Evolutionary conservation across 257 asterid genomes (phyloP).

Genomic region (Przewalskia tangutica): DNA sequence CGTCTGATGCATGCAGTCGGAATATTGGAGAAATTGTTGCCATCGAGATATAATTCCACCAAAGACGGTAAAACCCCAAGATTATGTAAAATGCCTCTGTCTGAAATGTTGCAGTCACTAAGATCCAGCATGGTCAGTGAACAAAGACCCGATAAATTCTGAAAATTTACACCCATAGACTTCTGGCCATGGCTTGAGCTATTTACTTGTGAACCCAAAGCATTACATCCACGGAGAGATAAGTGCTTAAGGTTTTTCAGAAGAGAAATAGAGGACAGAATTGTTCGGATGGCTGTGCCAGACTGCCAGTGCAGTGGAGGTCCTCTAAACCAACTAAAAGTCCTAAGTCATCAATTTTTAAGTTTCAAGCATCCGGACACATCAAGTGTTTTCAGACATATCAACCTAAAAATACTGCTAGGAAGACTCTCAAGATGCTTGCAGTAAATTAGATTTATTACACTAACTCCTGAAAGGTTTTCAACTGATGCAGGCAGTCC

Average conservation of each 20-base stretch:
- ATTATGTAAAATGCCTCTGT: neutral
- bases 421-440: neutral
- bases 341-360: neutral
- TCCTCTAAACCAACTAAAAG: neutral
- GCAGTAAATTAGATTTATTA: neutral
- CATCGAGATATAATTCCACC: neutral
- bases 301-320: neutral
- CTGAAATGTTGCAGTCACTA: slow-evolving; percentile 1
- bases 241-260: slow-evolving; percentile 2
- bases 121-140: slow-evolving; percentile 5
- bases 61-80: slow-evolving; percentile 1
- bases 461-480: neutral
- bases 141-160: neutral
- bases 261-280: neutral
- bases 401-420: neutral
- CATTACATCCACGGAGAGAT: slow-evolving; percentile 5
- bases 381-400: neutral
- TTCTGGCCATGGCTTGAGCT: neutral
- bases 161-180: neutral
- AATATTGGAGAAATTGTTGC: neutral
- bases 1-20: neutral
- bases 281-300: neutral
- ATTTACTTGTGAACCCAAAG: neutral
- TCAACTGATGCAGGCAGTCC: neutral
- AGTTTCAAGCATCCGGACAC: slow-evolving; percentile 1